Percentiles rank a stretch among this genome's conserved stretches.
These are phyloP conservation scores for Cryptococcus sp. DNA, from an alignment of 1,284 basidiomycete species.

Conservation along the genomic window DNA sequence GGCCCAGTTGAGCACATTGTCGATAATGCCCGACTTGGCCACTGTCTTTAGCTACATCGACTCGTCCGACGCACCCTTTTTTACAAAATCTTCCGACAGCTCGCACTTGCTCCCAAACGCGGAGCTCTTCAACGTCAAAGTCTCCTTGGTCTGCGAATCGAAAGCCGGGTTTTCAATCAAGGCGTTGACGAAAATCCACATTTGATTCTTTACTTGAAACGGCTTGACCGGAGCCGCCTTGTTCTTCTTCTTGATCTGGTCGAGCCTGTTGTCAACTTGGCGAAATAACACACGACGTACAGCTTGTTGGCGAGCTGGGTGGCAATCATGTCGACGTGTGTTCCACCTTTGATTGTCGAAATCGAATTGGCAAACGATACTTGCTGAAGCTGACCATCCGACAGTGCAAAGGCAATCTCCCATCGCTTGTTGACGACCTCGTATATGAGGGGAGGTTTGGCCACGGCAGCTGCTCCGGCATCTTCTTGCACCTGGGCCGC, in stretches of 20 bases:
- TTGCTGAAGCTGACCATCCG: slow-evolving; percentile 78
- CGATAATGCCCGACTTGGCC: slow-evolving; percentile 82
- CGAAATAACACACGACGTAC: slow-evolving; percentile 8
- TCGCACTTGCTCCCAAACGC: slow-evolving; percentile 89
- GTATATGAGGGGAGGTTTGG: slow-evolving; percentile 75
- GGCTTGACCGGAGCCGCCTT: slow-evolving; percentile 89
- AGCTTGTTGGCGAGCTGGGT: slow-evolving; percentile 85
- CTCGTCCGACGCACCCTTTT: slow-evolving; percentile 65
- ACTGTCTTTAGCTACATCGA: slow-evolving; percentile 52
- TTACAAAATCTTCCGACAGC: slow-evolving; percentile 88
- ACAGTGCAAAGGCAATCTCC: slow-evolving; percentile 95
- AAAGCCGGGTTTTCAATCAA: slow-evolving; percentile 98
- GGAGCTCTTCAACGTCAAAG: slow-evolving; percentile 75
- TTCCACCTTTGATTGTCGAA: slow-evolving; percentile 93
- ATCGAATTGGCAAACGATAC: slow-evolving; percentile 99
- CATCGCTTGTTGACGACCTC: slow-evolving; percentile 73
- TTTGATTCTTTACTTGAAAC: slow-evolving; percentile 91
- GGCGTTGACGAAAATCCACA: slow-evolving; percentile 98
- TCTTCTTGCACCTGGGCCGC: slow-evolving; percentile 53
- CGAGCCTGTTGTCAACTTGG: slow-evolving; percentile 48
- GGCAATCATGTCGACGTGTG: slow-evolving; percentile 81
- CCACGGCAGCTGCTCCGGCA: slow-evolving; percentile 66
- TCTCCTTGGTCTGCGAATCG: slow-evolving; percentile 99
- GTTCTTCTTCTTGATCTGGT: slow-evolving; percentile 90
- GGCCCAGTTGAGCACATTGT: slow-evolving; percentile 90